A percentile compares a stretch with the other conserved stretches of the same genome.
Evolutionary conservation across 768 basidiomycete genomes (phyloP).

Genomic region (Phanerochaete carnosa): DNA sequence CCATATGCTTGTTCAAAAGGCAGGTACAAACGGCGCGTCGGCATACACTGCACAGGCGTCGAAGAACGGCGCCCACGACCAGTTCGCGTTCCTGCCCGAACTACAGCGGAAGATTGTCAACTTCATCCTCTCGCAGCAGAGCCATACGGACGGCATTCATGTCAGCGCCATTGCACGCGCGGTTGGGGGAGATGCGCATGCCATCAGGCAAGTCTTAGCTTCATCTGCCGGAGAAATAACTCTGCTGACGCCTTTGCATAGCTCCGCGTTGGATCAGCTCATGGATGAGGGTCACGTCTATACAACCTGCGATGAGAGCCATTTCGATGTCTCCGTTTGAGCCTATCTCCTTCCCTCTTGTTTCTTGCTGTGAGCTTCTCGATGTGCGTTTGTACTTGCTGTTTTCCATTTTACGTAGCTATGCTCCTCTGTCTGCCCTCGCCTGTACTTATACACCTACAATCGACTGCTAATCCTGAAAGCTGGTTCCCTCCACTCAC

Average conservation of each 20-base stretch:
- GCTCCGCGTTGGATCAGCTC: constrained; percentile 70
- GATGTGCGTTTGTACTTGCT: neutral
- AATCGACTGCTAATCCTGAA: neutral
- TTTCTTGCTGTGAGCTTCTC: neutral
- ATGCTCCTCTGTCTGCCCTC: neutral
- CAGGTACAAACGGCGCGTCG: constrained; percentile 17
- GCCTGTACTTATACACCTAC: neutral
- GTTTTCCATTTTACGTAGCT: neutral
- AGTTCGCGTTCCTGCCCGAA: constrained; percentile 53
- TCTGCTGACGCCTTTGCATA: constrained; percentile 23
- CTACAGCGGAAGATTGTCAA: constrained; percentile 63
- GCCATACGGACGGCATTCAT: constrained; percentile 61
- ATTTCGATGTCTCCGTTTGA: constrained; percentile 52
- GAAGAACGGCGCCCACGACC: constrained; percentile 28
- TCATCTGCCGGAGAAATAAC: neutral
- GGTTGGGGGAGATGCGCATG: constrained; percentile 53
- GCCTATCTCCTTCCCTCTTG: neutral
- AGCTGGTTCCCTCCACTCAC: neutral
- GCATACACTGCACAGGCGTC: constrained; percentile 32
- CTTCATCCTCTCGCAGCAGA: constrained; percentile 51
- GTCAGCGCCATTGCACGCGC: constrained; percentile 69
- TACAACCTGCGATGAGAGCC: constrained; percentile 80
- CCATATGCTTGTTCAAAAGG: neutral
- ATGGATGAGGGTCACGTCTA: constrained; percentile 81
- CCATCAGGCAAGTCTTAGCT: constrained; percentile 52